phyloP scores from a whole-genome alignment of 2,329 filamentous ascomycete genomes.

The Penicillium griseofulvum region DNA sequence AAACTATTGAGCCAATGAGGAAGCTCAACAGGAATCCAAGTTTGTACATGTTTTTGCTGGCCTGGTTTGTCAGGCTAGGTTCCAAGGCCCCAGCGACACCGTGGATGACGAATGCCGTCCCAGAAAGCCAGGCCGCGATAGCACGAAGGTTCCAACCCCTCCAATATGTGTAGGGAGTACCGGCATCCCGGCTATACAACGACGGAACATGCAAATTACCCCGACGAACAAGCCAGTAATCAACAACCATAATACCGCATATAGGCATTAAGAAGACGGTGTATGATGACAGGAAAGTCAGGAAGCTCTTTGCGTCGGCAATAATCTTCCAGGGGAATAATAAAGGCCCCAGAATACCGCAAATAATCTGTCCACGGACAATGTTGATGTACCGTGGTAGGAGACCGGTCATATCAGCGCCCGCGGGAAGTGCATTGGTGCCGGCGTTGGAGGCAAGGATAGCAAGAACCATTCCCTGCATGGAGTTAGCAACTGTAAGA shows the following conservation, averaged over 20 bases:
- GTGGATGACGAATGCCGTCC: not conserved
- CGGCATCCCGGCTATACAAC: slow-evolving; percentile 27
- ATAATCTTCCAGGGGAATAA: slow-evolving; percentile 47
- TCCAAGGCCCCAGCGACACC: not conserved
- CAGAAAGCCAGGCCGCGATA: slow-evolving; percentile 20
- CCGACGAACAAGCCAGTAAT: slow-evolving; percentile 39
- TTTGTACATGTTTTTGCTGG: not conserved
- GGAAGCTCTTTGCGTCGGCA: slow-evolving; percentile 39
- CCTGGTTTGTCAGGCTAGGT: not conserved
- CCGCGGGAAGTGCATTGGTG: slow-evolving; percentile 44
- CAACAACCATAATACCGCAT: slow-evolving; percentile 39
- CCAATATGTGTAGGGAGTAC: slow-evolving; percentile 7
- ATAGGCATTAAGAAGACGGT: slow-evolving; percentile 45
- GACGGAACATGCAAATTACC: slow-evolving; percentile 44
- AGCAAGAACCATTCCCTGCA: slow-evolving; percentile 34
- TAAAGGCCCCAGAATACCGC: slow-evolving; percentile 36
- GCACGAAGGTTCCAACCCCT: slow-evolving; percentile 36
- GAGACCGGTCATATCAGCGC: slow-evolving; percentile 43
- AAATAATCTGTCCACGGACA: slow-evolving; percentile 43
- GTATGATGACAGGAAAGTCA: slow-evolving; percentile 46
- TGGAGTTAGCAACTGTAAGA: no score
- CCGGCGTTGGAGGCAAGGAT: slow-evolving; percentile 47
- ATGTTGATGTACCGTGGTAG: slow-evolving; percentile 47
- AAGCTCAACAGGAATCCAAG: not conserved
- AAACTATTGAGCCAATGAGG: not conserved